These are phyloP conservation scores for Rubroshorea leprosula DNA, from an alignment of 345 rosid species.

Conservation along the genomic window DNA sequence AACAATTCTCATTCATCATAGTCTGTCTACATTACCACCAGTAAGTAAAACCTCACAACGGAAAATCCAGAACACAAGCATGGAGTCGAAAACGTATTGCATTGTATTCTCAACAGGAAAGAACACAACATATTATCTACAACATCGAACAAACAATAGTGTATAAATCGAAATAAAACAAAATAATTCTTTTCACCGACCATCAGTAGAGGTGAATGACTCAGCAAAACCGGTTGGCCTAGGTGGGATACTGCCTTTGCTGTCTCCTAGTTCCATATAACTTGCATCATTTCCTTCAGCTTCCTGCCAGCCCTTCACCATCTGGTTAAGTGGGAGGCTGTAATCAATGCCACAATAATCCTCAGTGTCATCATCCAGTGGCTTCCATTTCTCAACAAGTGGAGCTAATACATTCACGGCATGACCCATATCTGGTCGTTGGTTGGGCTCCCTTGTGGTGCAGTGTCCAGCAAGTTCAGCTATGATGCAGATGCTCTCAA, in stretches of 20 bases:
- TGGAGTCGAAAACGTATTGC: constrained; percentile 11
- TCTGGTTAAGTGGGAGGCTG: constrained; percentile 69
- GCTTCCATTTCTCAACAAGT: constrained; percentile 73
- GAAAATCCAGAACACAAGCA: constrained; percentile 4
- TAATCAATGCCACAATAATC: constrained; percentile 72
- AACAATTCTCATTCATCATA: constrained; percentile 15
- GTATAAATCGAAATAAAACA: not conserved
- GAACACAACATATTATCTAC: constrained; percentile 28
- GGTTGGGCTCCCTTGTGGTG: constrained; percentile 64
- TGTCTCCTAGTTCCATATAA: constrained; percentile 47
- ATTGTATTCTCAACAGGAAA: constrained; percentile 12
- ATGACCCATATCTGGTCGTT: constrained; percentile 77
- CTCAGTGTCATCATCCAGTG: constrained; percentile 42
- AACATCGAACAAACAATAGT: constrained; percentile 9
- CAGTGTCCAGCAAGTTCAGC: constrained; percentile 78
- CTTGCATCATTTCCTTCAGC: constrained; percentile 66
- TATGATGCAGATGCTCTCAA: constrained; percentile 47
- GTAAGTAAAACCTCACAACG: constrained; percentile 17
- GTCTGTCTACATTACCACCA: constrained; percentile 38
- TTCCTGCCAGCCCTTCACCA: constrained; percentile 83
- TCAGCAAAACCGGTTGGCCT: constrained; percentile 69
- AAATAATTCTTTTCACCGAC: constrained; percentile 32
- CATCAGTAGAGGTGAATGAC: constrained; percentile 69
- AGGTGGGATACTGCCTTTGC: constrained; percentile 70
- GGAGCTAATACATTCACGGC: constrained; percentile 61